These are phyloP conservation scores for Cetradonia linearis DNA, from an alignment of 495 filamentous ascomycete species.

Conservation along the genomic window DNA sequence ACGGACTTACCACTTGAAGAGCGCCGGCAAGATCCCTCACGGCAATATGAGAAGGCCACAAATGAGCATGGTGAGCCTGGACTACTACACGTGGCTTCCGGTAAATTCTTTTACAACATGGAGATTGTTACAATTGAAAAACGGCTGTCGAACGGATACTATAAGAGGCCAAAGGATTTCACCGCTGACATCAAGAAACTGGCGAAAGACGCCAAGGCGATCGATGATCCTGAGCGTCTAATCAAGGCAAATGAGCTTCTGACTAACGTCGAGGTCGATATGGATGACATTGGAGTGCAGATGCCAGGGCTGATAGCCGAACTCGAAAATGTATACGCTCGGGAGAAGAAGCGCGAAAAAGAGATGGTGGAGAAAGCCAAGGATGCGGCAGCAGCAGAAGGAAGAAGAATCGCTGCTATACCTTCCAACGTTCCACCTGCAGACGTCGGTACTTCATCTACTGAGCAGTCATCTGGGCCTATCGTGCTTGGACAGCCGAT, in stretches of 20 bases:
- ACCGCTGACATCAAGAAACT: constrained; percentile 72
- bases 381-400: constrained; percentile 42
- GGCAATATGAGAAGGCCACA: constrained; percentile 64
- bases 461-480: constrained; percentile 39
- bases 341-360: constrained; percentile 61
- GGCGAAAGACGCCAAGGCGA: constrained; percentile 66
- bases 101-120: constrained; percentile 87
- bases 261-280: constrained; percentile 86
- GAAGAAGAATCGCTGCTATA: constrained; percentile 23
- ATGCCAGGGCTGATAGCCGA: constrained; percentile 56
- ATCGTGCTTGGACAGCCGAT: constrained; percentile 51
- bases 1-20: constrained; percentile 59
- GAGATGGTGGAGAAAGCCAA: constrained; percentile 51
- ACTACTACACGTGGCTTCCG: constrained; percentile 55
- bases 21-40: constrained; percentile 40
- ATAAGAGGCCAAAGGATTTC: constrained; percentile 80
- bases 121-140: constrained; percentile 92
- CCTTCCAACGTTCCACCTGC: constrained; percentile 38
- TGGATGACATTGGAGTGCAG: constrained; percentile 53
- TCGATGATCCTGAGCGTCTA: constrained; percentile 64
- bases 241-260: constrained; percentile 83
- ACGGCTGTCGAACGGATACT: constrained; percentile 87
- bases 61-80: constrained; percentile 68
- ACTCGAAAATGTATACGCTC: constrained; percentile 62
- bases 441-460: constrained; percentile 36